These are phyloP conservation scores for Phytophthora hibernalis DNA, from an alignment of 352 stramenopile species.

Conservation along the genomic window DNA sequence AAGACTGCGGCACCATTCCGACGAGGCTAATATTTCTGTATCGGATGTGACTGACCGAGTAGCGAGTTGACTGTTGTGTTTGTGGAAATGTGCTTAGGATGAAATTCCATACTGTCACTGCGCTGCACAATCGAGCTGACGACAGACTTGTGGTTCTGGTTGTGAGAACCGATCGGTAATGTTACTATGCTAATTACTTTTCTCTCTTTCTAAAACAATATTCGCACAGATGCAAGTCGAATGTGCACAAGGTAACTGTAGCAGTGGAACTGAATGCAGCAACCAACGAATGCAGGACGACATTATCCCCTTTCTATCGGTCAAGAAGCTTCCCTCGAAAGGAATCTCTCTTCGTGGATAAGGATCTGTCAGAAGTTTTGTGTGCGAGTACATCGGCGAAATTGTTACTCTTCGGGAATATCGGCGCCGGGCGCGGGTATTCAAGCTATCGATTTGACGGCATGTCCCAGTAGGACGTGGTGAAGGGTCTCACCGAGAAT, in stretches of 20 bases:
- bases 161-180: neutral
- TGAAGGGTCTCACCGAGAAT: no score
- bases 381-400: conserved; percentile 17
- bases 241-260: conserved; percentile 9
- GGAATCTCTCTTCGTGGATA: conserved; percentile 2
- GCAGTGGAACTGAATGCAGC: conserved; percentile 5
- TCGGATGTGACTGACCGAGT: no score
- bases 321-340: conserved; percentile 13
- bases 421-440: neutral
- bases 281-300: conserved; percentile 22
- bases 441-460: neutral
- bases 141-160: neutral
- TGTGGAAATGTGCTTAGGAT: no score
- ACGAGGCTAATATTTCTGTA: no score
- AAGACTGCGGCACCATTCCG: no score
- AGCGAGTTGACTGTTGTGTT: no score
- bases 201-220: no score
- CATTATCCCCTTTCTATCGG: neutral
- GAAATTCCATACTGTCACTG: no score
- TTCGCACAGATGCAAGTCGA: conserved; percentile 10
- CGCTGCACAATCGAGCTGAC: no score
- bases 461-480: no score
- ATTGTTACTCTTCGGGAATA: neutral
- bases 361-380: conserved; percentile 6
- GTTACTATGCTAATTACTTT: neutral